Evolutionary conservation across 805 yeast species (phyloP).

Genomic region (Nadsonia fulvescens): DNA sequence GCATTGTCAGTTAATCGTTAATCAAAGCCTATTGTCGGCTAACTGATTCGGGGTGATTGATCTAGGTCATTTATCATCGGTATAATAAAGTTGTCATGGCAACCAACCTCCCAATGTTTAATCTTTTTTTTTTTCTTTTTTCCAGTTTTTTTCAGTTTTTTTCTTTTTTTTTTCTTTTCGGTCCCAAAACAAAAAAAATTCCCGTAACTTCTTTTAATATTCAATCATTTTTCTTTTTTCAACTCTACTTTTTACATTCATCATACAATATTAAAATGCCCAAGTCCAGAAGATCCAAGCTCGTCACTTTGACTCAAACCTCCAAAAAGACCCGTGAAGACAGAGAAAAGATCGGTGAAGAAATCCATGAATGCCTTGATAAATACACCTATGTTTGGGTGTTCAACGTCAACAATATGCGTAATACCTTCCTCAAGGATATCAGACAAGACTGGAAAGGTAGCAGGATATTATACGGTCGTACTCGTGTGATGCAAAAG

Average conservation of each 20-base stretch:
- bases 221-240: constrained; percentile 5
- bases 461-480: constrained; percentile 75
- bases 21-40: too few species aligned
- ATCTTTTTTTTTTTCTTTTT: too few species aligned
- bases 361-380: constrained; percentile 68
- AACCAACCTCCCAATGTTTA: too few species aligned
- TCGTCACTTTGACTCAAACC: constrained; percentile 88
- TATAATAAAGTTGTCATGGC: too few species aligned
- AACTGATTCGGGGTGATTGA: too few species aligned
- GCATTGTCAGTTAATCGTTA: too few species aligned
- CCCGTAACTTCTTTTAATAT: too few species aligned
- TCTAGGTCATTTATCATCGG: too few species aligned
- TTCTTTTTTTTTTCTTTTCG: too few species aligned
- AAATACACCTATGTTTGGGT: constrained; percentile 68
- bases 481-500: constrained; percentile 80
- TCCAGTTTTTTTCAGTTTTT: too few species aligned
- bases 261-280: constrained; percentile 42
- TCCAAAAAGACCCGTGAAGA: constrained; percentile 90
- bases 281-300: constrained; percentile 90
- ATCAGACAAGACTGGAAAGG: constrained; percentile 88
- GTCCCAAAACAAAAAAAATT: too few species aligned
- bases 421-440: constrained; percentile 90
- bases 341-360: constrained; percentile 81
- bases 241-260: constrained; percentile 15
- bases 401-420: constrained; percentile 71